Base-by-base conservation (phyloP, 73 alveolate genomes). In the Blepharisma stoltei region DNA sequence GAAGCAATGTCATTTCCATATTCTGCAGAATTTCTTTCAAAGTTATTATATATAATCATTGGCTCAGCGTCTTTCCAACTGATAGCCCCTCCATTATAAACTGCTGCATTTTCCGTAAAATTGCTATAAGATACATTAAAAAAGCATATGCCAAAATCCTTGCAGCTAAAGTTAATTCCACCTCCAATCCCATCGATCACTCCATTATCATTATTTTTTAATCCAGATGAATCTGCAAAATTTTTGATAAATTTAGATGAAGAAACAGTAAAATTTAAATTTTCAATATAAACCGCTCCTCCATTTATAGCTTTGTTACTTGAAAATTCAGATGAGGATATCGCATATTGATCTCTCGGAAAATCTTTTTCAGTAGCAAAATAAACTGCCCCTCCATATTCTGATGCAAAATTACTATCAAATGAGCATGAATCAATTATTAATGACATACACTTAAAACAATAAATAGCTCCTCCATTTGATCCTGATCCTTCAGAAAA, bases 351-450 rank as follows among this genome's bases (percentile, higher is more conserved):
- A 3, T 32, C 41, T 32, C 3, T 32, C 41, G 41, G 41, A 32
- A 32, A 32, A 3, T 32, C 41, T 3, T 32, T 32, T 3, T 32
- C 41, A 20, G 73, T 25, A 14, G 37, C 73, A n/a, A 18, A 20
- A 60, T 14, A 60, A 60, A 60, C 14, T 60, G 49, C 73, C 46
- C 73, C 73, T n/a, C 73, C 73, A 60, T 0, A 8, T 20, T 52
- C 66, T 18, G 14, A 9, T 18, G 73, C 73, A 60, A 25, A 1
- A 60, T 60, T 60, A 1, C 5, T 0, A 18, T 60, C 49, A 60
- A 60, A n/a, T 20, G 14, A 60, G 45, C 73, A 60, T 8, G 18
- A 8, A 14, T 60, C 73, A 1, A 25, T n/a, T 1, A n/a, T 25
- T 20, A 14, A 8, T 14, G 14, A 14, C 23, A 1, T 5, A 32